Evolutionary conservation across 2,329 filamentous ascomycete genomes (phyloP).

Genomic region (Scedosporium dehoogii): DNA sequence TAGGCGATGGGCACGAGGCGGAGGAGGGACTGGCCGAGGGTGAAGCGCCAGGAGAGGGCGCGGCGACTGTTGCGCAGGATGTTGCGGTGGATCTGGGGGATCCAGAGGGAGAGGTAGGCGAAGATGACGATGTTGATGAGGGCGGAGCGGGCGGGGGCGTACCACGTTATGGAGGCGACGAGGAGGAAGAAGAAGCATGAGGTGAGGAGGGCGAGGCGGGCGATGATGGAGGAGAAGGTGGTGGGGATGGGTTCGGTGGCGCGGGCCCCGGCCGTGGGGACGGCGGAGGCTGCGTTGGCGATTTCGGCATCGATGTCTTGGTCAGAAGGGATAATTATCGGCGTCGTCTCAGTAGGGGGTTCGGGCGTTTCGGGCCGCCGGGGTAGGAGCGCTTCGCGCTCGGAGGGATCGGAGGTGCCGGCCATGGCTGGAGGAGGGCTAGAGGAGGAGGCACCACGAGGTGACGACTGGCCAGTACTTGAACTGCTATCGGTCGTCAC

Average conservation of each 20-base stretch:
- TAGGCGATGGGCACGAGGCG: conserved; percentile 75
- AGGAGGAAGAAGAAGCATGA: conserved; percentile 47
- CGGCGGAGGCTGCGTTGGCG: conserved; percentile 22
- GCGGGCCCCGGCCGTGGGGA: conserved; percentile 20
- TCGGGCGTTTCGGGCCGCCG: conserved; percentile 26
- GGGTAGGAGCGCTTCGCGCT: conserved; percentile 23
- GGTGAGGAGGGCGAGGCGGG: conserved; percentile 46
- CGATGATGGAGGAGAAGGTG: conserved; percentile 46
- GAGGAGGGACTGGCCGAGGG: conserved; percentile 70
- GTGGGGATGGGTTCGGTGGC: conserved; percentile 20
- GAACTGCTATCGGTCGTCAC: too few species aligned
- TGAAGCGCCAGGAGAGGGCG: conserved; percentile 85
- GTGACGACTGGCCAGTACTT: conserved; percentile 12
- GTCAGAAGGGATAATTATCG: conserved; percentile 53
- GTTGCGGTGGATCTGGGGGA: conserved; percentile 87
- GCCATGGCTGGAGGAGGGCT: conserved; percentile 14
- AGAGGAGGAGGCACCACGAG: conserved; percentile 15
- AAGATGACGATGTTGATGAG: conserved; percentile 59
- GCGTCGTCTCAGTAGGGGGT: conserved; percentile 16
- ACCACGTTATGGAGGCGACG: conserved; percentile 52
- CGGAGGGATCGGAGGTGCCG: conserved; percentile 15
- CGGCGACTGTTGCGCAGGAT: conserved; percentile 82
- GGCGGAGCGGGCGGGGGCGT: conserved; percentile 39
- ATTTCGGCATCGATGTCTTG: conserved; percentile 56
- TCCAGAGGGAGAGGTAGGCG: conserved; percentile 80